Conservation (phyloP, 768 basidiomycete genomes). For the Phylloporus arenicola region DNA sequence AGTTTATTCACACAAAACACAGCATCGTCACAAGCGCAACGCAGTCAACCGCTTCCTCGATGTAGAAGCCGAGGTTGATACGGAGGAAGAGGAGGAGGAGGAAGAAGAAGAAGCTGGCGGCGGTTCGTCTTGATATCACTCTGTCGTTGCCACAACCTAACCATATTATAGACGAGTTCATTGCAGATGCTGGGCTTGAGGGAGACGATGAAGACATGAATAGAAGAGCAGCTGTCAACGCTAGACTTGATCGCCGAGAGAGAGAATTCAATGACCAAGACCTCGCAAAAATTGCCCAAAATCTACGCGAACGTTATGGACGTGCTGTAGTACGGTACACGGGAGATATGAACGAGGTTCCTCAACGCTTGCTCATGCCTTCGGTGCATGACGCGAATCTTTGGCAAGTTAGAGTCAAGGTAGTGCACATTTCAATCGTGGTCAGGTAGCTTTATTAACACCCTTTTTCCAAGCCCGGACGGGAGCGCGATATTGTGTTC, state of each 20-base stretch:
- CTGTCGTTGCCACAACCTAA: constrained; percentile 7
- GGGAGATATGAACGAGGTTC: constrained; percentile 90
- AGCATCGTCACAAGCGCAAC: constrained; percentile 64
- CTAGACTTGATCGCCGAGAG: constrained; percentile 64
- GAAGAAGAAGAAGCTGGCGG: constrained; percentile 72
- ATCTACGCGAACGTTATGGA: constrained; percentile 72
- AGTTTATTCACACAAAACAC: constrained; percentile 6
- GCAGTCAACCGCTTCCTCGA: constrained; percentile 83
- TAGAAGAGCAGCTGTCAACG: constrained; percentile 54
- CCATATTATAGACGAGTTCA: constrained; percentile 54
- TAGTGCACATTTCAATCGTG: constrained; percentile 27
- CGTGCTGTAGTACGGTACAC: constrained; percentile 70
- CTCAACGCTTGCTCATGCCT: constrained; percentile 92
- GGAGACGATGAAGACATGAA: constrained; percentile 58
- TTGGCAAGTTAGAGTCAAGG: constrained; percentile 95
- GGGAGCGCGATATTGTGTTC: constrained; percentile 89
- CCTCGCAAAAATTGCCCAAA: constrained; percentile 78
- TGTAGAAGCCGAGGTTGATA: constrained; percentile 93
- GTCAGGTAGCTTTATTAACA: not conserved
- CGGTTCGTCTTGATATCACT: constrained; percentile 30
- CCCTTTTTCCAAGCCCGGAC: constrained; percentile 59
- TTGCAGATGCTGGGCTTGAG: constrained; percentile 54
- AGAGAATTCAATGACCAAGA: constrained; percentile 72
- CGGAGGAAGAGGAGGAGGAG: constrained; percentile 94
- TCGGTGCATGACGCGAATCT: constrained; percentile 92